Conservation (phyloP, 495 filamentous ascomycete species). For the Penicillium malachiteum region DNA sequence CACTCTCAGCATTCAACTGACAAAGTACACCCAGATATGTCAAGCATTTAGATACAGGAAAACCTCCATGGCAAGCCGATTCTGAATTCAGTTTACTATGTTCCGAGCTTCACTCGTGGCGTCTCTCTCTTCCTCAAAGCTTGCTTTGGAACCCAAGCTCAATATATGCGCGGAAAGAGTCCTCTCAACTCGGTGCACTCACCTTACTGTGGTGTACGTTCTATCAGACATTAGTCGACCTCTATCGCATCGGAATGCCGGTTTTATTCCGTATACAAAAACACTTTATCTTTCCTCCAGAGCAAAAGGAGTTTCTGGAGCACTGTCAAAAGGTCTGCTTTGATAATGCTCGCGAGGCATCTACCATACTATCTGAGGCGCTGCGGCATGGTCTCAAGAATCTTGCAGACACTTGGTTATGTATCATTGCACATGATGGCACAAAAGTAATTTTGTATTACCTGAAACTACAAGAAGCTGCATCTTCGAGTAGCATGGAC, state of each 20-base stretch:
- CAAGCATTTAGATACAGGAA: constrained; percentile 30
- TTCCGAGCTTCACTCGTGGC: constrained; percentile 23
- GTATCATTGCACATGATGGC: constrained; percentile 34
- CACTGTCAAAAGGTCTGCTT: constrained; percentile 24
- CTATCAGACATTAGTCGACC: constrained; percentile 29
- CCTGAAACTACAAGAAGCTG: constrained; percentile 10
- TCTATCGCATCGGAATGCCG: constrained; percentile 32
- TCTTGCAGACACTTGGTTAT: constrained; percentile 32
- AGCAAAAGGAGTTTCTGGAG: constrained; percentile 23
- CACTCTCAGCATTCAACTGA: not conserved
- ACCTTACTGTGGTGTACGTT: constrained; percentile 28
- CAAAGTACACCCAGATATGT: constrained; percentile 36
- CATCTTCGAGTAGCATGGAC: not conserved
- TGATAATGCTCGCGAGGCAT: constrained; percentile 23
- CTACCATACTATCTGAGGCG: constrained; percentile 26
- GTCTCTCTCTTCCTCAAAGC: constrained; percentile 25
- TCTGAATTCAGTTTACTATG: constrained; percentile 28
- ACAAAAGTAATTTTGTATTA: constrained; percentile 33
- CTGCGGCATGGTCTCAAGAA: constrained; percentile 21
- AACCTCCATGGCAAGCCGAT: constrained; percentile 27
- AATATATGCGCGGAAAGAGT: constrained; percentile 32
- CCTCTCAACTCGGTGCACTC: constrained; percentile 29
- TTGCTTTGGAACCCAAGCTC: constrained; percentile 23
- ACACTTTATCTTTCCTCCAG: constrained; percentile 28
- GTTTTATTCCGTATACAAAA: constrained; percentile 30